These are phyloP conservation scores for Crepidotus variabilis DNA, from an alignment of 768 basidiomycete genomes.

Conservation along the genomic window DNA sequence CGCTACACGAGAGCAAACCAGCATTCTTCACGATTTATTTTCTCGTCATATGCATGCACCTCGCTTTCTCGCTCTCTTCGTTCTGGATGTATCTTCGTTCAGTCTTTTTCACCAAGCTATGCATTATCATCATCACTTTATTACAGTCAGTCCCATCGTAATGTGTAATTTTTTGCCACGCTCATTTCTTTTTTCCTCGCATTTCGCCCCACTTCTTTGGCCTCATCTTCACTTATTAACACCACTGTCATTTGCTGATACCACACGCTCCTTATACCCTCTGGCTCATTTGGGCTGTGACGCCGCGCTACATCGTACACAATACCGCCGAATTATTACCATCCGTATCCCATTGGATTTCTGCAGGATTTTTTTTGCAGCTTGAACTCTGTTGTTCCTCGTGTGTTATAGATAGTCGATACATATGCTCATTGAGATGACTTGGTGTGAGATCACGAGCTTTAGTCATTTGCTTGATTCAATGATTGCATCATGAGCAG, in stretches of 20 bases:
- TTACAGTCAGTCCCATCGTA: background rate
- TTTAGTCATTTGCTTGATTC: no score
- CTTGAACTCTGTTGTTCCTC: background rate
- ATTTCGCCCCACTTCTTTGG: background rate
- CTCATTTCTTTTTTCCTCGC: background rate
- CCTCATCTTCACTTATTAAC: background rate
- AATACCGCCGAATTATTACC: no score
- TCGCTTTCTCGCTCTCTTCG: conserved; percentile 1
- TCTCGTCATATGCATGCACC: background rate
- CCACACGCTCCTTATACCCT: background rate
- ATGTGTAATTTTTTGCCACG: background rate
- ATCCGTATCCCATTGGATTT: no score
- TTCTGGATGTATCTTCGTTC: conserved; percentile 1
- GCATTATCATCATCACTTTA: background rate
- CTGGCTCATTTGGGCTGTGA: no score
- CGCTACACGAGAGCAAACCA: no score
- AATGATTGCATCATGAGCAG: no score
- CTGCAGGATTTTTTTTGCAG: no score
- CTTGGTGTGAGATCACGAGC: background rate
- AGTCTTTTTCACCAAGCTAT: background rate
- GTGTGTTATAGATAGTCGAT: background rate
- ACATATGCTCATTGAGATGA: background rate
- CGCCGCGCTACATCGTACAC: no score
- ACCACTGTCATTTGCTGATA: background rate
- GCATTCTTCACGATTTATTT: no score